These are phyloP conservation scores for Neurospora pannonica DNA, from an alignment of 495 filamentous ascomycete species.

Conservation along the genomic window DNA sequence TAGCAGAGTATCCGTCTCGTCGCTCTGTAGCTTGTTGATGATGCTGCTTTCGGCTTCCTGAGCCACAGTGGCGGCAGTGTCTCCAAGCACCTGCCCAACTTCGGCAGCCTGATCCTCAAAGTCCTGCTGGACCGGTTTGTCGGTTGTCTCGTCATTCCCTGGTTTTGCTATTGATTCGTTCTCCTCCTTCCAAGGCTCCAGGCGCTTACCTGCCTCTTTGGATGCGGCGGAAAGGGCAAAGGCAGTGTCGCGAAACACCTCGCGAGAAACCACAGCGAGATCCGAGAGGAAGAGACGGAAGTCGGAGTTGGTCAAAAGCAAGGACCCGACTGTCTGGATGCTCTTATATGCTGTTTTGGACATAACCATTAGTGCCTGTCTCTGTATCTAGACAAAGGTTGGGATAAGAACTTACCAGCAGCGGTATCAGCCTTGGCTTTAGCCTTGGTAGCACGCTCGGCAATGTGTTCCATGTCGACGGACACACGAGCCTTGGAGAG, in stretches of 20 bases:
- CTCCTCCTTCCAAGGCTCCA: constrained; percentile 58
- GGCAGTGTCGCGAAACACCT: constrained; percentile 82
- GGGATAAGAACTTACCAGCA: constrained; percentile 46
- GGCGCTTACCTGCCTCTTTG: constrained; percentile 57
- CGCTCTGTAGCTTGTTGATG: constrained; percentile 56
- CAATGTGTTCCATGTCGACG: constrained; percentile 59
- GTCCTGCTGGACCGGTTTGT: constrained; percentile 46
- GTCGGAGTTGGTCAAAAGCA: constrained; percentile 81
- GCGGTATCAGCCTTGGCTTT: constrained; percentile 67
- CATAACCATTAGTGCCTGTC: not conserved
- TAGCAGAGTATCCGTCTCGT: constrained; percentile 63
- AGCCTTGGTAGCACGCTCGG: constrained; percentile 49
- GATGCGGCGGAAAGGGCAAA: constrained; percentile 65
- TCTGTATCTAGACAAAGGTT: not conserved
- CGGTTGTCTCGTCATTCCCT: constrained; percentile 40
- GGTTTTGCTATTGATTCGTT: constrained; percentile 47
- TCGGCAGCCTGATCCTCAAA: constrained; percentile 53
- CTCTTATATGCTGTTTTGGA: constrained; percentile 60
- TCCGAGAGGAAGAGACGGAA: constrained; percentile 85
- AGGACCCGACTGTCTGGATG: constrained; percentile 68
- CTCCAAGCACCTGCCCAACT: constrained; percentile 51
- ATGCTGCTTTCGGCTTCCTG: constrained; percentile 56
- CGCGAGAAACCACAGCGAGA: constrained; percentile 63
- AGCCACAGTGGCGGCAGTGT: constrained; percentile 56
- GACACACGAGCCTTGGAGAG: constrained; percentile 59